Evolutionary conservation across 306 rosid species (phyloP).

Genomic region (Trifolium pratense): DNA sequence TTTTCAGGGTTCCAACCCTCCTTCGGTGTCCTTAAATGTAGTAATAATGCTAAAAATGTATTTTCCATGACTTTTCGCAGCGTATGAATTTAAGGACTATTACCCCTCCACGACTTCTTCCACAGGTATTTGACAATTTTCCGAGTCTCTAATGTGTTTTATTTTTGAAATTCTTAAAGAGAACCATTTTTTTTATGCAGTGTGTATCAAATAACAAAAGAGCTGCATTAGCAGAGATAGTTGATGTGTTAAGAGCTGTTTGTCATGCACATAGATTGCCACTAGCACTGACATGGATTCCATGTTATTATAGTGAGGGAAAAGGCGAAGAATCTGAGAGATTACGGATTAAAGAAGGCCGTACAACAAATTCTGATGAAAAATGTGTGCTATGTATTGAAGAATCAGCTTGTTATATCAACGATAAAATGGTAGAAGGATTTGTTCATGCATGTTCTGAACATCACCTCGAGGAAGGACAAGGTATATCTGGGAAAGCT

Average conservation of each 20-base stretch:
- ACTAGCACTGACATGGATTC: slow-evolving; percentile 92
- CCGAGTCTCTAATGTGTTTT: slow-evolving; percentile 11
- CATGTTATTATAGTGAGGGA: slow-evolving; percentile 66
- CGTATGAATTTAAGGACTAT: slow-evolving; percentile 70
- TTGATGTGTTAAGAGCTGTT: slow-evolving; percentile 81
- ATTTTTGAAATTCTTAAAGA: slow-evolving; percentile 37
- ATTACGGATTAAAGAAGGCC: slow-evolving; percentile 58
- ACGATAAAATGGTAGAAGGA: slow-evolving; percentile 68
- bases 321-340: slow-evolving; percentile 46
- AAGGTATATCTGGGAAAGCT: slow-evolving; percentile 94
- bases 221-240: slow-evolving; percentile 79
- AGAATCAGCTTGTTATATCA: slow-evolving; percentile 81
- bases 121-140: slow-evolving; percentile 60
- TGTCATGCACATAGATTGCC: slow-evolving; percentile 95
- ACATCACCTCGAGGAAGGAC: slow-evolving; percentile 90
- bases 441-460: slow-evolving; percentile 82
- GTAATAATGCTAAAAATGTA: slow-evolving; percentile 25
- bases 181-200: slow-evolving; percentile 51
- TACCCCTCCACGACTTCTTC: slow-evolving; percentile 61
- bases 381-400: slow-evolving; percentile 78
- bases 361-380: slow-evolving; percentile 49
- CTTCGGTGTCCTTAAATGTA: background rate
- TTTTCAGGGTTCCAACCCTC: too few relatives aligned
- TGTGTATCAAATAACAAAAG: slow-evolving; percentile 69
- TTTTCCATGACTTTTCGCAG: slow-evolving; percentile 52